phyloP scores from a whole-genome alignment of 2,329 filamentous ascomycete species.

The Microascus cirrosus region DNA sequence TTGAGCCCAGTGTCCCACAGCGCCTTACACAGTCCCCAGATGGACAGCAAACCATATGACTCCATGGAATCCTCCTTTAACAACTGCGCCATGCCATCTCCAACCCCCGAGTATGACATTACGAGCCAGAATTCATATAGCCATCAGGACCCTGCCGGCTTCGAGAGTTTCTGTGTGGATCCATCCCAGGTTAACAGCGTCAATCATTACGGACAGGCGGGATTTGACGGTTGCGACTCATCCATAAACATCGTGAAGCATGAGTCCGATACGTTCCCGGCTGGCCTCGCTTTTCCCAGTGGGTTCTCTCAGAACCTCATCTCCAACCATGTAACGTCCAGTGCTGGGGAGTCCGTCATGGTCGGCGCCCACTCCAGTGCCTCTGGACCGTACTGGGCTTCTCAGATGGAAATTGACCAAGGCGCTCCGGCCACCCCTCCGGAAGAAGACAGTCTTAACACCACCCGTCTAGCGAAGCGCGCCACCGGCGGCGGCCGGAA shows the following conservation, averaged over 20 bases:
- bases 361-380: neutral
- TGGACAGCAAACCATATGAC: neutral
- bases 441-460: neutral
- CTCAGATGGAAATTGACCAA: neutral
- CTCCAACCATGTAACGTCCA: neutral
- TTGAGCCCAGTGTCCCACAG: neutral
- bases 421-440: neutral
- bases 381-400: neutral
- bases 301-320: neutral
- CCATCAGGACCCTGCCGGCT: neutral
- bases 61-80: neutral
- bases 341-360: neutral
- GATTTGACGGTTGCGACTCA: neutral
- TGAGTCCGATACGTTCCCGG: neutral
- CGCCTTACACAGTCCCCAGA: neutral
- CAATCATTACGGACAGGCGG: neutral
- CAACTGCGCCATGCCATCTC: neutral
- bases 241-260: neutral
- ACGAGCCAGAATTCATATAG: neutral
- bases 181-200: neutral
- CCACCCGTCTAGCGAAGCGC: neutral
- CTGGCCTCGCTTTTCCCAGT: neutral
- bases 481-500: neutral
- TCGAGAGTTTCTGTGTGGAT: neutral
- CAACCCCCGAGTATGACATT: neutral